Base-by-base conservation (phyloP, 441 rosid species). In the Adansonia rubrostipa region DNA sequence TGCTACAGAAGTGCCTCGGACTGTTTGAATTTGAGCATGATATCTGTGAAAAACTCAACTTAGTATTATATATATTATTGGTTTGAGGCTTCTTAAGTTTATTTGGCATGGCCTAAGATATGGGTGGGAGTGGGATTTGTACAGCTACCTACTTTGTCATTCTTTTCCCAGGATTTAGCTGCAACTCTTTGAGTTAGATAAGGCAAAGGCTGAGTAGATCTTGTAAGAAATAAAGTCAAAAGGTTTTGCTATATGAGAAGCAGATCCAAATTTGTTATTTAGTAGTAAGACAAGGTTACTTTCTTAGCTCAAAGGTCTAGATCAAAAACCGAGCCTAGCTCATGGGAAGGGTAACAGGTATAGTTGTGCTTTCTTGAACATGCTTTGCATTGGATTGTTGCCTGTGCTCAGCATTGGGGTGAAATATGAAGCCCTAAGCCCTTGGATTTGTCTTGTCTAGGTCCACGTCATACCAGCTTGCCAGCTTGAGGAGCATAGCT, bases 1-100 rank as follows among this genome's bases (percentile, higher is more conserved):
- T 75, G 85, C 73, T 48, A 24, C 73, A 75, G 77, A 69, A 77
- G 64, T 82, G 65, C 67, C 63, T 42, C 80, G 50, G 72, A 79
- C 40, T 42, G 84, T 80, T 77, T 84, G 80, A 82, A 75, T 66
- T 74, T 7, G 45, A 20, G 66, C 66, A 62, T 44, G 48, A 28
- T 44, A 60, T 75, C 61, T 5, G 53, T 56, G 64, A 47, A 51
- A 56, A 67, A 13, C 53, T 51, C n/a, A 72, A 57, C 71, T 9
- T 67, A 45, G 48, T 50, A 53, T 45, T 64, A 60, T 10, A 22
- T 60, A 20, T 19, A 40, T 33, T 11, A 15, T 58, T 58, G 63
- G 9, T 58, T 58, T 11, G 13, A 19, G 63, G 28, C 15, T 10
- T 50, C 66, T 61, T 22, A 61, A 61, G 4, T 24, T 24, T 61